Base-by-base conservation (phyloP, 306 rosid genomes). In the Rubus parviflorus region DNA sequence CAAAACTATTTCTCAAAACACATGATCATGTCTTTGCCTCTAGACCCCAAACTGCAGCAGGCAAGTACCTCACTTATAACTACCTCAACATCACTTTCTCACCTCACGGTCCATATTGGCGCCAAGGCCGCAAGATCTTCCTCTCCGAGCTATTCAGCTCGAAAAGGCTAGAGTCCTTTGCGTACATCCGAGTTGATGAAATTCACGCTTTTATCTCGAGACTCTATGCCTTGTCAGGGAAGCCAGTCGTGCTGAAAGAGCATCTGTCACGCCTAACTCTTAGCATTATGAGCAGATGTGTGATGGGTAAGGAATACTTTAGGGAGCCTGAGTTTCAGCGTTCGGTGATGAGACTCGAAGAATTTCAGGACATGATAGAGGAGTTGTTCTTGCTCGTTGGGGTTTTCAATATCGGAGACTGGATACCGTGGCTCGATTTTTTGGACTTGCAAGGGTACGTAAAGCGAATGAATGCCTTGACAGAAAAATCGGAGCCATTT, bases 391-490 rank as follows among this genome's bases (percentile, higher is more conserved):
- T 72, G 41, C 81, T 77, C 23, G 47, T 3, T 66, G 75, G 84
- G 70, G 82, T 68, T 7, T 57, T 85, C 15, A 81, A 85, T 46
- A 60, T 81, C 0, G 86, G 84, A 56, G 83, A 83, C 67, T 79
- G 80, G 77, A 82, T 82, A 17, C 88, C 88, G 0, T 72, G 81
- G 83, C 74, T 85, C 0, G 42, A 48, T 8, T 75, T 85, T 72
- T 78, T 85, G 35, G 83, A 83, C 57, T 75, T 82, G 75, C 88
- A 81, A 25, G 83, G 83, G 12, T 79, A 63, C 40, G 75, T 78
- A 0, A 79, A 76, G 75, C 20, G 74, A 61, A 81, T 79, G 86
- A 85, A 85, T 77, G 77, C 73, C 56, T 12, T 85, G 12, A 51
- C 5, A 13, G 75, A 67, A 46, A 81, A 58, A 23, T 30, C 75